phyloP scores from a whole-genome alignment of 306 rosid species.

The Quercus rubra region DNA sequence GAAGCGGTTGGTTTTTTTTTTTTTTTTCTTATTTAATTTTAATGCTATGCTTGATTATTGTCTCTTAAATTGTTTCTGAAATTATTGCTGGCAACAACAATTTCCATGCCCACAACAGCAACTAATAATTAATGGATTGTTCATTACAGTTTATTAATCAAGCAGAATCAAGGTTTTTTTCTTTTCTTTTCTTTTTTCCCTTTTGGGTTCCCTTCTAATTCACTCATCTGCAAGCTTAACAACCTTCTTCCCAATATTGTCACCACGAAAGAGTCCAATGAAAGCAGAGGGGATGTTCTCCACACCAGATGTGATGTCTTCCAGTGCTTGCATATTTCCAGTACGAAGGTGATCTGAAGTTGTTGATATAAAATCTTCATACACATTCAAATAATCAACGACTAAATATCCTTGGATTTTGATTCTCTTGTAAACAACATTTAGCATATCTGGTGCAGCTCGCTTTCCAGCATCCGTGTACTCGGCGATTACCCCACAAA shows the following conservation, averaged over 20 bases:
- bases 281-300: slow-evolving; percentile 66
- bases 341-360: slow-evolving; percentile 43
- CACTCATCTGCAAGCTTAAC: slow-evolving; percentile 37
- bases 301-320: slow-evolving; percentile 55
- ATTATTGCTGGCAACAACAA: neutral
- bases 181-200: neutral
- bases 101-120: neutral
- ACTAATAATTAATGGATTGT: neutral
- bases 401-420: slow-evolving; percentile 53
- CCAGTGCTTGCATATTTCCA: slow-evolving; percentile 36
- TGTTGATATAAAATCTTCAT: slow-evolving; percentile 35
- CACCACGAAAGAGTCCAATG: slow-evolving; percentile 55
- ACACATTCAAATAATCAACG: slow-evolving; percentile 37
- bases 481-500: slow-evolving; percentile 67
- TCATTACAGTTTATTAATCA: neutral
- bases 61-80: no score
- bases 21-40: no score
- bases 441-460: slow-evolving; percentile 50
- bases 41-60: no score
- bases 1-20: no score
- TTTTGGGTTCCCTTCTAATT: neutral
- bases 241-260: slow-evolving; percentile 68
- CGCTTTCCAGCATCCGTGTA: slow-evolving; percentile 37
- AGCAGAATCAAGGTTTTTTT: neutral
- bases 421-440: slow-evolving; percentile 61